These are phyloP conservation scores for Phytophthora chlamydospora DNA, from an alignment of 352 stramenopile species.

Conservation along the genomic window DNA sequence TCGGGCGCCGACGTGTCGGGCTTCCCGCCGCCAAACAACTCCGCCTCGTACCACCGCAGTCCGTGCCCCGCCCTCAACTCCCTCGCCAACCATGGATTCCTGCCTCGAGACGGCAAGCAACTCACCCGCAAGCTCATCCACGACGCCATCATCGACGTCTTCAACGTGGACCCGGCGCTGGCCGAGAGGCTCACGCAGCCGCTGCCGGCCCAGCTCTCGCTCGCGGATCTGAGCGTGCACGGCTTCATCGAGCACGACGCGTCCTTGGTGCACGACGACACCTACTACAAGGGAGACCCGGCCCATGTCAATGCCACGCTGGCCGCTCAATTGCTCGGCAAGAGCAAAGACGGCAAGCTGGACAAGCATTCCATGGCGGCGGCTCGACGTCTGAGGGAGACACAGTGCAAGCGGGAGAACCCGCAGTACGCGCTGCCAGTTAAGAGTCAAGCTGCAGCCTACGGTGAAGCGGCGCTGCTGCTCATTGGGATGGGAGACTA, in stretches of 20 bases:
- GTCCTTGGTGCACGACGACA: slow-evolving; percentile 73
- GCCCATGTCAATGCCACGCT: slow-evolving; percentile 57
- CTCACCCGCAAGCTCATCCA: slow-evolving; percentile 49
- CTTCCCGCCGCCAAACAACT: slow-evolving; percentile 42
- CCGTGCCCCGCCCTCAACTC: slow-evolving; percentile 75
- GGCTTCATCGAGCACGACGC: slow-evolving; percentile 64
- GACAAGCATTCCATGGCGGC: slow-evolving; percentile 50
- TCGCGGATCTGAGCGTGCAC: slow-evolving; percentile 65
- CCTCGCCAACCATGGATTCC: slow-evolving; percentile 73
- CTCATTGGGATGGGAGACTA: slow-evolving; percentile 34
- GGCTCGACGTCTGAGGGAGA: slow-evolving; percentile 47
- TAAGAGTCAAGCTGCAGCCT: slow-evolving; percentile 42
- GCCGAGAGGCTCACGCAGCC: slow-evolving; percentile 36
- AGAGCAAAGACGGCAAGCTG: slow-evolving; percentile 39
- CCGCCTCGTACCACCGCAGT: slow-evolving; percentile 49
- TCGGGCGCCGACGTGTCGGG: slow-evolving; percentile 43
- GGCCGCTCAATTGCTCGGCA: slow-evolving; percentile 41
- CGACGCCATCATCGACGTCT: slow-evolving; percentile 50
- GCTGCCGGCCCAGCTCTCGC: slow-evolving; percentile 48
- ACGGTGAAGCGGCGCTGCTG: slow-evolving; percentile 29
- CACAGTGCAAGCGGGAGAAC: slow-evolving; percentile 51
- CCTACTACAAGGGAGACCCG: slow-evolving; percentile 51
- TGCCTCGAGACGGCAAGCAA: slow-evolving; percentile 64
- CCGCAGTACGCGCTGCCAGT: slow-evolving; percentile 43
- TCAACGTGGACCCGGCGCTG: slow-evolving; percentile 50